Evolutionary conservation across 192 early-diverging fungal genomes (phyloP).

Genomic region (Geranomyces variabilis): DNA sequence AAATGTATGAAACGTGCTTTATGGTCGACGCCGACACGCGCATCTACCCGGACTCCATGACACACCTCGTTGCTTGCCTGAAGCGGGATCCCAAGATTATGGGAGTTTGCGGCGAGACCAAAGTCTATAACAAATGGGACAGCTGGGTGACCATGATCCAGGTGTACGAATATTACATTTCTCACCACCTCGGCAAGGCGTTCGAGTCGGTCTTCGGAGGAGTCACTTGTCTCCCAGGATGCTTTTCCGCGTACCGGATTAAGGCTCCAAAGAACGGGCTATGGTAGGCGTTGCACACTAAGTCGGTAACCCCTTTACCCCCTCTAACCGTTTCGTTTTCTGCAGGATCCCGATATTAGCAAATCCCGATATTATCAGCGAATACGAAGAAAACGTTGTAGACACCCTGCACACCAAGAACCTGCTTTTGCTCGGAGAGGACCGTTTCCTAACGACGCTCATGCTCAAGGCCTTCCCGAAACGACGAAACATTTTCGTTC

Average conservation of each 20-base stretch:
- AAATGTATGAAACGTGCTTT: constrained; percentile 61
- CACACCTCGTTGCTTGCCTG: constrained; percentile 61
- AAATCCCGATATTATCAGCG: constrained; percentile 82
- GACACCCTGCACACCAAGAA: constrained; percentile 90
- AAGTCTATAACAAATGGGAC: constrained; percentile 88
- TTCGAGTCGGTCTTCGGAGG: constrained; percentile 97
- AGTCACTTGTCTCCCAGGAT: constrained; percentile 94
- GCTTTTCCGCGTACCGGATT: constrained; percentile 96
- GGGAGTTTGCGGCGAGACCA: constrained; percentile 94
- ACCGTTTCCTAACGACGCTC: constrained; percentile 93
- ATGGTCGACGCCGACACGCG: constrained; percentile 91
- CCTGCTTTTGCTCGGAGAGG: constrained; percentile 89
- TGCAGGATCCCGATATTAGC: constrained; percentile 74
- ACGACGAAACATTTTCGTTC: constrained; percentile 92
- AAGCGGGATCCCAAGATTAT: constrained; percentile 82
- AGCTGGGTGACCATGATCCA: constrained; percentile 93
- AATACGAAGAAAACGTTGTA: constrained; percentile 60
- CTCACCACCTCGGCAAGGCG: constrained; percentile 91
- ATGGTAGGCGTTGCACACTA: too few relatives aligned
- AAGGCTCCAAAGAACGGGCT: constrained; percentile 62
- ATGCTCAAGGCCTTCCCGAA: constrained; percentile 93
- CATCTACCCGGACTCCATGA: constrained; percentile 50
- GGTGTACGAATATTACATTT: constrained; percentile 89
- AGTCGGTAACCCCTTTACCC: too few relatives aligned
- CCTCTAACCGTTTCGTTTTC: constrained; percentile 13